Percentiles rank a stretch among this genome's conserved stretches.
These are phyloP conservation scores for Diaporthe sp. DNA, from an alignment of 2,329 filamentous ascomycete species.

Conservation along the genomic window DNA sequence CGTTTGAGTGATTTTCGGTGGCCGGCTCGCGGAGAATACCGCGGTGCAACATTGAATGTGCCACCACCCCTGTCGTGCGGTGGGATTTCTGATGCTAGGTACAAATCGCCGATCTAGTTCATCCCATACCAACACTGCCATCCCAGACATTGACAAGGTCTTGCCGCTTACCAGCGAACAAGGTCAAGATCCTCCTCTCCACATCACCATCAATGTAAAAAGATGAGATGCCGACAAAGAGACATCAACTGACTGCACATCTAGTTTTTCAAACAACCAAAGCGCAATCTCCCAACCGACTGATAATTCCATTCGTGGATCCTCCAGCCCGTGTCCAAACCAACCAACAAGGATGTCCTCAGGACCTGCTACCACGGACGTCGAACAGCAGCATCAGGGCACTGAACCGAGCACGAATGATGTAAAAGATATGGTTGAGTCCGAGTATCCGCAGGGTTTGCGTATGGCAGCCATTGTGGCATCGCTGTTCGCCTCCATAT, in stretches of 20 bases:
- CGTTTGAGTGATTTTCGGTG: background rate
- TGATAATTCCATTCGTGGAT: background rate
- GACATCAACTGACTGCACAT: too few relatives aligned
- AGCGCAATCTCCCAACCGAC: background rate
- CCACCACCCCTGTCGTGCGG: constrained; percentile 1
- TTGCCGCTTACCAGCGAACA: background rate
- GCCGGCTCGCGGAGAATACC: background rate
- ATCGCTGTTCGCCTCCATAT: constrained; percentile 6
- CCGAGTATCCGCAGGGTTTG: constrained; percentile 6
- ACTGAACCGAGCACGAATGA: background rate
- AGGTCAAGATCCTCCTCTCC: background rate
- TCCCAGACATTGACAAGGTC: background rate
- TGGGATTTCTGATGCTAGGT: background rate
- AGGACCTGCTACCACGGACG: background rate
- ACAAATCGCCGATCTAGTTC: background rate
- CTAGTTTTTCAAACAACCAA: too few relatives aligned
- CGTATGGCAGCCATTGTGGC: constrained; percentile 9
- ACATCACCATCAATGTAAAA: background rate
- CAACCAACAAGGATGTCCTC: background rate
- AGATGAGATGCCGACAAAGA: background rate
- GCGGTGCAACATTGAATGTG: background rate
- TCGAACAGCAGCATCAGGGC: constrained; percentile 2
- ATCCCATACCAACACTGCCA: background rate
- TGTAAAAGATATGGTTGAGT: background rate
- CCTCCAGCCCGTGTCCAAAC: background rate